Base-by-base conservation (phyloP, 2,329 filamentous ascomycete species). In the Penicillium sp. region DNA sequence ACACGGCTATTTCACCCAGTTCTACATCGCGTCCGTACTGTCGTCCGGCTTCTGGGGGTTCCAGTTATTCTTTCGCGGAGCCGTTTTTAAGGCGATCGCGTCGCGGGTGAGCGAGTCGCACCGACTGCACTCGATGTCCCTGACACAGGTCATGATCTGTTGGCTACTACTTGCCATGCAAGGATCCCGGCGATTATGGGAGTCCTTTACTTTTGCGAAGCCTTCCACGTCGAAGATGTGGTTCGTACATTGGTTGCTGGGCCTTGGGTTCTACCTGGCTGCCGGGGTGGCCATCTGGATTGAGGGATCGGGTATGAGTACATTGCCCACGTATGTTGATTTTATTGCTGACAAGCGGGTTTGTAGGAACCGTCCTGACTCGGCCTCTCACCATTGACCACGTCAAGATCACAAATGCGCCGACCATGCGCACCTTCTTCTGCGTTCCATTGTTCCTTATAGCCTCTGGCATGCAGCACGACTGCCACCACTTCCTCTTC, bases 1-100 rank as follows among this genome's bases (percentile, higher is more conserved):
- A 20, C 94, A 97, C 73, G 81, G 81, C 55, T 97, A 89, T 85
- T 97, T 97, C 71, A 81, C 80, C 39, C 88, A 94, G 62, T 97
- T 96, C 74, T 97, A 99, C 69, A 66, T 88, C 47, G 69, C 85
- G 31, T 92, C 89, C 3, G 74, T 91, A 4, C 66, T 76, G 2
- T 85, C 83, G 53, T 92, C 89, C 0, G 63, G 83, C 4, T 88
- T 92, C 69, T 96, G 92, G 90, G 81, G 79, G 0, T 70, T 73
- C 59, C 86, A 92, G 69, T 81, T 88, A 48, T 57, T 81, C 22
- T 72, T 64, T 24, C 69, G 75, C 53, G 88, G 88, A 1, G 55
- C 65, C 0, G 61, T 81, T 16, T 80, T 90, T 67, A 69, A 70
- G 25, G 64, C 69, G 14, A 65, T 80, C 20, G 84, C 71, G 68